Conservation (phyloP, 495 filamentous ascomycete genomes). For the Acidiella bohemica region DNA sequence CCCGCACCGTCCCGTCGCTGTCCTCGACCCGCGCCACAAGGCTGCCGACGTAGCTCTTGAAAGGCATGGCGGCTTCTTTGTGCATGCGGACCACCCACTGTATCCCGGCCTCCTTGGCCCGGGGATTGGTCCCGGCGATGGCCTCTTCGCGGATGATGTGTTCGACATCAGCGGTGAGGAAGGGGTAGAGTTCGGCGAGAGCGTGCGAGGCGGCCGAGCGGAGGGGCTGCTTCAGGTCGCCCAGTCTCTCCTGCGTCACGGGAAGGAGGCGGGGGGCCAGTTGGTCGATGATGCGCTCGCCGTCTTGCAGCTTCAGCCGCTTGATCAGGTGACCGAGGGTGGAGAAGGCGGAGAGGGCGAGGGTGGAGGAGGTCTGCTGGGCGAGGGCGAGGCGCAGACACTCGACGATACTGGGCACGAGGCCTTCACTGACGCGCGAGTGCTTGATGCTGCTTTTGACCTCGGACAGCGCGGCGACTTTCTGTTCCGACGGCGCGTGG, state of each 20-base stretch:
- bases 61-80: conserved; percentile 58
- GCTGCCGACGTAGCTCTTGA: conserved; percentile 66
- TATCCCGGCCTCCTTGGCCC: conserved; percentile 70
- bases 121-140: conserved; percentile 63
- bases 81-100: conserved; percentile 72
- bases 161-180: conserved; percentile 58
- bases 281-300: conserved; percentile 50
- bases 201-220: conserved; percentile 56
- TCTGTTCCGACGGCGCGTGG: conserved; percentile 54
- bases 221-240: conserved; percentile 74
- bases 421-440: conserved; percentile 64
- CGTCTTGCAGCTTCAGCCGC: conserved; percentile 68
- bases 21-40: conserved; percentile 81
- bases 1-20: conserved; percentile 72
- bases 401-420: conserved; percentile 60
- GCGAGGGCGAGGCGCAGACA: conserved; percentile 51
- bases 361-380: conserved; percentile 50
- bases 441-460: conserved; percentile 83
- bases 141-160: conserved; percentile 61
- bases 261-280: conserved; percentile 48
- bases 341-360: conserved; percentile 66
- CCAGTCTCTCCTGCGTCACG: conserved; percentile 68
- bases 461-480: conserved; percentile 53
- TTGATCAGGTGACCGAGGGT: conserved; percentile 74
- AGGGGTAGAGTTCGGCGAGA: conserved; percentile 60